Evolutionary conservation across 768 basidiomycete species (phyloP).

Genomic region (Rhizopogon rudus): DNA sequence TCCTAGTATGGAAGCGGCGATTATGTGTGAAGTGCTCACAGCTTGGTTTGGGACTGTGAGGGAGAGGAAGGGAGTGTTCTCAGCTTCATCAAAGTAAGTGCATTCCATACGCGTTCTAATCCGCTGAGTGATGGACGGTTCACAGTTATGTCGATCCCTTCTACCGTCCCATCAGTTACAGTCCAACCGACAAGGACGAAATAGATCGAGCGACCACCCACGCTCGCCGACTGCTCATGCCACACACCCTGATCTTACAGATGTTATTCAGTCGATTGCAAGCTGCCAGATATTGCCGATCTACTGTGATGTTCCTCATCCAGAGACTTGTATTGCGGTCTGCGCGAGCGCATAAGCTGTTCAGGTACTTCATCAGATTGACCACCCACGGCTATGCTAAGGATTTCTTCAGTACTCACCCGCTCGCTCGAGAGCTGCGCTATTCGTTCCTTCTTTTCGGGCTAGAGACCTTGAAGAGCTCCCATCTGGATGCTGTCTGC

Average conservation of each 20-base stretch:
- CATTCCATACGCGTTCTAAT: neutral
- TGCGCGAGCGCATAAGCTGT: constrained; percentile 54
- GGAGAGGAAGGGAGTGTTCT: constrained; percentile 80
- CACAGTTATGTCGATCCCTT: constrained; percentile 86
- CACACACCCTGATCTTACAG: constrained; percentile 80
- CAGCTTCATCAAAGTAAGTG: constrained; percentile 70
- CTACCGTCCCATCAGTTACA: constrained; percentile 77
- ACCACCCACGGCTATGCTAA: neutral
- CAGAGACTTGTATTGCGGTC: constrained; percentile 85
- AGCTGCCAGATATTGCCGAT: constrained; percentile 84
- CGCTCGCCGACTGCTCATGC: constrained; percentile 72
- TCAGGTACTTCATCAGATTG: constrained; percentile 53
- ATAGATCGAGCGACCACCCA: constrained; percentile 69
- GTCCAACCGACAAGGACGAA: constrained; percentile 81
- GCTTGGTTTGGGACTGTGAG: constrained; percentile 86
- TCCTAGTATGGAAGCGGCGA: constrained; percentile 71
- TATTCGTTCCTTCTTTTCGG: constrained; percentile 92
- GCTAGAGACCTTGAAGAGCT: constrained; percentile 87
- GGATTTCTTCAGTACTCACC: constrained; percentile 64
- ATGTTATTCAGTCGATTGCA: constrained; percentile 91
- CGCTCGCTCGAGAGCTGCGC: constrained; percentile 84
- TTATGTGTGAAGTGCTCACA: constrained; percentile 82
- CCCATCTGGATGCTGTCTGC: constrained; percentile 75
- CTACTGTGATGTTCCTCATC: constrained; percentile 80
- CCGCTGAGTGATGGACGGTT: constrained; percentile 4